phyloP scores from a whole-genome alignment of 164 flowering plant genomes.

The Dillenia suffruticosa region DNA sequence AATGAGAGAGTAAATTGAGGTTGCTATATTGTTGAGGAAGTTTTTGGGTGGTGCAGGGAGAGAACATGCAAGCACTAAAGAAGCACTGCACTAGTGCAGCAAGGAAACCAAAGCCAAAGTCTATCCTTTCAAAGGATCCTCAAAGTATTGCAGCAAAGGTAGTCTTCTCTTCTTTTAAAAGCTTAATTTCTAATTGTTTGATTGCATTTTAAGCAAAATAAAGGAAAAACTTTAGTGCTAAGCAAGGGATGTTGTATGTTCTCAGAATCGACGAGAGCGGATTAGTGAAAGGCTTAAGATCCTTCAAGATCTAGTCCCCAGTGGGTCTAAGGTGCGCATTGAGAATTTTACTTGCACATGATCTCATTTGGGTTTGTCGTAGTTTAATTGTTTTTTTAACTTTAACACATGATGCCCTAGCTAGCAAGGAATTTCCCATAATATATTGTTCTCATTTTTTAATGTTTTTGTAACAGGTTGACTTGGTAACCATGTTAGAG shows the following conservation, averaged over 20 bases:
- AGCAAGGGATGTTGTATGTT: slow-evolving; percentile 1
- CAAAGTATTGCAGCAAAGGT: slow-evolving; percentile 96
- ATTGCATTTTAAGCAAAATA: background rate
- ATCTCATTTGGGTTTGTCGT: no score
- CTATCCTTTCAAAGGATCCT: slow-evolving; percentile 61
- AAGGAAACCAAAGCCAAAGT: slow-evolving; percentile 45
- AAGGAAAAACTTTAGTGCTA: slow-evolving; percentile 17
- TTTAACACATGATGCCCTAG: background rate
- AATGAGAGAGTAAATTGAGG: background rate
- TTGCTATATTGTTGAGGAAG: background rate
- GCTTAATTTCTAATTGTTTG: background rate
- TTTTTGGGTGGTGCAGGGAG: slow-evolving; percentile 29
- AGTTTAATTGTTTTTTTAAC: background rate
- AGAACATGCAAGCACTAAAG: slow-evolving; percentile 40
- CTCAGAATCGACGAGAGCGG: slow-evolving; percentile 83
- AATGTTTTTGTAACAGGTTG: slow-evolving; percentile 47
- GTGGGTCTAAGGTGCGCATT: slow-evolving; percentile 71
- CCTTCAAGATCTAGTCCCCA: slow-evolving; percentile 89
- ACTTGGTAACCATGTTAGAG: slow-evolving; percentile 92
- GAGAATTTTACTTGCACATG: no score
- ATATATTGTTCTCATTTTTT: background rate
- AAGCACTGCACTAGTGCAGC: slow-evolving; percentile 47
- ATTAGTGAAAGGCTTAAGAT: slow-evolving; percentile 85
- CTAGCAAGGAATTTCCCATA: background rate
- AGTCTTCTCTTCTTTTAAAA: slow-evolving; percentile 6